These are phyloP conservation scores for Flagelloscypha sp. DNA, from an alignment of 768 basidiomycete species.

Conservation along the genomic window DNA sequence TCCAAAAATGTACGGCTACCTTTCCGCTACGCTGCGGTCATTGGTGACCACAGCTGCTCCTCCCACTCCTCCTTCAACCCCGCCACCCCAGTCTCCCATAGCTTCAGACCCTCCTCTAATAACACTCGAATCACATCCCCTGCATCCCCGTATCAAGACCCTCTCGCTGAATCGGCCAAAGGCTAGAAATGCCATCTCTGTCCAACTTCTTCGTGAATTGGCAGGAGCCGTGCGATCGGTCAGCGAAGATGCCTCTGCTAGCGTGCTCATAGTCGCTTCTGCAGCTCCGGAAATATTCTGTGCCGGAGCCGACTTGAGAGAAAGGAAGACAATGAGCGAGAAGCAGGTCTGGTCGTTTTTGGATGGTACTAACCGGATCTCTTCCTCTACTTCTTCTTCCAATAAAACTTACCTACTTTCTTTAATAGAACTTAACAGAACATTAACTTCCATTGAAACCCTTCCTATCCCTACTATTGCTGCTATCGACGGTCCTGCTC, in stretches of 20 bases:
- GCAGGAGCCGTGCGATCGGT: no score
- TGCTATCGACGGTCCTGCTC: slow-evolving; percentile 87
- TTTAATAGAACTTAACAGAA: slow-evolving; percentile 56
- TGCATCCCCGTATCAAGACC: slow-evolving; percentile 58
- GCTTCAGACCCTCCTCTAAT: no score
- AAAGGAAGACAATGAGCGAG: slow-evolving; percentile 77
- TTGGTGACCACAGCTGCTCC: no score
- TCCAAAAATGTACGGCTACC: no score
- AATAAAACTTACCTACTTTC: no score
- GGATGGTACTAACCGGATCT: no score
- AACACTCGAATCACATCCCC: slow-evolving; percentile 44
- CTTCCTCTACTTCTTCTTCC: no score
- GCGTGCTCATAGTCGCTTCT: slow-evolving; percentile 79
- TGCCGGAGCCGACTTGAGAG: slow-evolving; percentile 83
- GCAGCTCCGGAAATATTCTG: slow-evolving; percentile 76
- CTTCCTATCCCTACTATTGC: slow-evolving; percentile 86
- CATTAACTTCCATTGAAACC: slow-evolving; percentile 68
- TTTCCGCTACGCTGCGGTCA: no score
- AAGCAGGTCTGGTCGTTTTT: slow-evolving; percentile 73
- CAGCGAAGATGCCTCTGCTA: no score
- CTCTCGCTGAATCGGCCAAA: slow-evolving; percentile 77
- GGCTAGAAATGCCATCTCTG: slow-evolving; percentile 73
- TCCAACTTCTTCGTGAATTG: slow-evolving; percentile 2
- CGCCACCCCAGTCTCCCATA: no score
- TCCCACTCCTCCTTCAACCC: no score